These are phyloP conservation scores for Plasmopara muralis DNA, from an alignment of 352 stramenopile species.

Conservation along the genomic window DNA sequence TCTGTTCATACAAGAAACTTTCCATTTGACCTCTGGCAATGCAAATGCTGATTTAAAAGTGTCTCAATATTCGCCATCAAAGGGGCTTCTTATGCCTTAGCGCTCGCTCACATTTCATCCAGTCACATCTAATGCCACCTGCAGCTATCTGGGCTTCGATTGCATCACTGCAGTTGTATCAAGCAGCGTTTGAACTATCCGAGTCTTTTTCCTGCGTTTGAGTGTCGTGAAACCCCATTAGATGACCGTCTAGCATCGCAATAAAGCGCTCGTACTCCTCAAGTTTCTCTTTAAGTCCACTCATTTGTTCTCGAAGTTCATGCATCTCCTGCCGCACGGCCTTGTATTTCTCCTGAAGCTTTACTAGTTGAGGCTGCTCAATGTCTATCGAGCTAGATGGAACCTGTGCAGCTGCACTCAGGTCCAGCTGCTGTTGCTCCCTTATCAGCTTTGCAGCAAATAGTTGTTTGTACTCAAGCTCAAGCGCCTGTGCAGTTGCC, in stretches of 20 bases:
- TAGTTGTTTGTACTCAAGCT: constrained; percentile 37
- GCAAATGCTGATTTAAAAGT: no score
- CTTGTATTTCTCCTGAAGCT: constrained; percentile 37
- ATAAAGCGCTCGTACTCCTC: constrained; percentile 47
- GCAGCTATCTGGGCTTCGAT: constrained; percentile 13
- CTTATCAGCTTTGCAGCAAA: constrained; percentile 23
- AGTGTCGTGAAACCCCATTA: constrained; percentile 34
- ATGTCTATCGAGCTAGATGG: constrained; percentile 12
- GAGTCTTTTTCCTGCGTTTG: constrained; percentile 18
- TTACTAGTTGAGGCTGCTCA: constrained; percentile 13
- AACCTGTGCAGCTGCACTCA: constrained; percentile 9
- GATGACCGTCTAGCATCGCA: constrained; percentile 36
- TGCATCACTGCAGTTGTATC: constrained; percentile 8
- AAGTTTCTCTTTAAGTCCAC: constrained; percentile 35
- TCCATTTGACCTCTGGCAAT: no score
- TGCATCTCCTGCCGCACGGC: constrained; percentile 34
- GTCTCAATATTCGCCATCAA: no score
- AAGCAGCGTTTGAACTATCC: constrained; percentile 11
- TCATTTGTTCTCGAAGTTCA: constrained; percentile 37
- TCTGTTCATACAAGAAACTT: no score
- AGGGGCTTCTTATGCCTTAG: no score
- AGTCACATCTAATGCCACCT: constrained; percentile 1
- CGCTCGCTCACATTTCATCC: no score
- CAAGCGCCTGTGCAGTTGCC: constrained; percentile 28
- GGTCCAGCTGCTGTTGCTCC: constrained; percentile 19